Evolutionary conservation across 2,329 filamentous ascomycete genomes (phyloP), one percentile per base, ranked within the genome.

Genomic region (Verticillium nubilum): DNA sequence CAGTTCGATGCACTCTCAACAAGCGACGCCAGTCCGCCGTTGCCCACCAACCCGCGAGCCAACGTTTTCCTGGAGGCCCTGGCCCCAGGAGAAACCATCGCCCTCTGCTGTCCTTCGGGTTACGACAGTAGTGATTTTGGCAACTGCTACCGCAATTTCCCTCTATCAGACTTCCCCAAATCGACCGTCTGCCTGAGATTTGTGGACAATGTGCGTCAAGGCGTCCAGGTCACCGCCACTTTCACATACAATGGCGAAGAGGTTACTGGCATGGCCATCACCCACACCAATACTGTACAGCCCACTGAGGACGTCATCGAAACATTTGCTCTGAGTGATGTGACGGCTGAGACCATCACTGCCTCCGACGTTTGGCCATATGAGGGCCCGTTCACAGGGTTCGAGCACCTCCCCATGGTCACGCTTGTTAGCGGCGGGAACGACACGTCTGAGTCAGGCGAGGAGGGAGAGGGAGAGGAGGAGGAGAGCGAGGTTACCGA

Each of bases 171-270:
- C 2, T 47, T 47, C 19, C 42, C 42, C n/a, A 25, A 9, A n/a
- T 7, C 42, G n/a, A 47, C 42, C 19, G 42, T 10, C 42, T 47
- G 42, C 12, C 19, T 23, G 19, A 23, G 23, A n/a, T 23, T 47
- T 2, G 5, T 47, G 7, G 7, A 13, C 42, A 4, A 5, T 19
- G 7, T 19, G 19, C 42, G 17, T 6, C n/a, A 3, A 19, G 42
- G 13, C 27, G 15, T 17, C 19, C 15, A 37, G n/a, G 19, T 56
- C 31, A 56, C 26, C 5, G 33, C 25, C 19, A 42, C 33, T 2
- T 56, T 56, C 54, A 42, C 54, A 25, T 56, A 56, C 54, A 35
- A 56, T n/a, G 54, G 33, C 33, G 15, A 56, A n/a, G 33, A 12
- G 5, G 13, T 56, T 13, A 56, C 54, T 15, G 33, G 25, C n/a